A percentile compares a stretch with the other conserved stretches of the same genome.
These are phyloP conservation scores for Corinectria fuckeliana DNA, from an alignment of 2,329 filamentous ascomycete species.

Conservation along the genomic window DNA sequence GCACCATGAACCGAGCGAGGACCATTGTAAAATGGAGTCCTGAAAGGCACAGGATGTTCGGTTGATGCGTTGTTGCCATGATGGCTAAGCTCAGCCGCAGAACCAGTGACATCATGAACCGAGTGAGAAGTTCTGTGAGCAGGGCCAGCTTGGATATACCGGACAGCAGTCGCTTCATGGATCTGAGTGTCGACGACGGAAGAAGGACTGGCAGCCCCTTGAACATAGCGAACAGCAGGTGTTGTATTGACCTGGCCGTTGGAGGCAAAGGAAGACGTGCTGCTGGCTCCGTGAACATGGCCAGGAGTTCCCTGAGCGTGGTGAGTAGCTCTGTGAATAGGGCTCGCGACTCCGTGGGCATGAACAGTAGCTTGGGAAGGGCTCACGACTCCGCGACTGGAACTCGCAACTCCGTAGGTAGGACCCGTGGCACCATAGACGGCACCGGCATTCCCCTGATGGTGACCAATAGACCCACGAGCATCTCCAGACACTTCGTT, in stretches of 20 bases:
- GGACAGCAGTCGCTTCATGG: too few relatives aligned
- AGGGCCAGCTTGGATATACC: background rate
- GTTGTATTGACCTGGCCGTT: too few relatives aligned
- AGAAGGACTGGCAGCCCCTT: too few relatives aligned
- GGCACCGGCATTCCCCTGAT: background rate
- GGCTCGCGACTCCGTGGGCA: background rate
- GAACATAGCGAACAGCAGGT: too few relatives aligned
- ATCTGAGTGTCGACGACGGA: too few relatives aligned
- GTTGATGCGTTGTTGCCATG: background rate
- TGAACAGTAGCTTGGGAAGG: too few relatives aligned
- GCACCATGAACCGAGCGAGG: background rate
- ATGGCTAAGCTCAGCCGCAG: background rate
- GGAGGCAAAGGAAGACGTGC: too few relatives aligned
- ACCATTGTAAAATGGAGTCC: too few relatives aligned
- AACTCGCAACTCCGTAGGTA: background rate
- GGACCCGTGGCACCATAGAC: background rate
- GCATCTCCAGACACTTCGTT: background rate
- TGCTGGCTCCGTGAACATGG: background rate
- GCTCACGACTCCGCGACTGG: background rate
- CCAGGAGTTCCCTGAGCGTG: background rate
- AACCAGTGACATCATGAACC: background rate
- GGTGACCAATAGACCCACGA: background rate
- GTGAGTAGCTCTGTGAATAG: background rate
- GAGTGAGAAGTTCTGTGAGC: background rate
- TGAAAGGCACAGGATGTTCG: background rate